Conservation (phyloP, 805 yeast species). For the Schizosaccharomyces octosporus region DNA sequence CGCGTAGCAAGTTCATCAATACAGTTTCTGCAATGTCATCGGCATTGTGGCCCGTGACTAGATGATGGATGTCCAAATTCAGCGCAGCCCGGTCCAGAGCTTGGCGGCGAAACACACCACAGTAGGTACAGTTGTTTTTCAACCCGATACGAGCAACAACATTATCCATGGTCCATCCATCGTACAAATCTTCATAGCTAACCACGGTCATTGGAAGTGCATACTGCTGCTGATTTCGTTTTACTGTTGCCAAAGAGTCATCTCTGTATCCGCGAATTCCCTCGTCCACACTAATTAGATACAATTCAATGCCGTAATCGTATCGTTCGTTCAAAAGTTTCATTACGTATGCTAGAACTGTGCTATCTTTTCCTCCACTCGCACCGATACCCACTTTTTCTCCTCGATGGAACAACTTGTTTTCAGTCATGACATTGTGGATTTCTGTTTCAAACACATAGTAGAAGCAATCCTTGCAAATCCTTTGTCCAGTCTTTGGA, state of each 20-base stretch:
- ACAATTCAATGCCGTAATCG: conserved; percentile 65
- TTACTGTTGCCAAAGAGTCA: conserved; percentile 89
- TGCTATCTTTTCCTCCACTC: conserved; percentile 94
- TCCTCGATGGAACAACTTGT: conserved; percentile 48
- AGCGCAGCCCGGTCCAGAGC: conserved; percentile 92
- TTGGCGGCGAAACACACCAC: conserved; percentile 92
- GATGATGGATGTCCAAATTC: conserved; percentile 60
- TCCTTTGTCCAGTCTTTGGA: conserved; percentile 73
- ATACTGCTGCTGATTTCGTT: conserved; percentile 71
- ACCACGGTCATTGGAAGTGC: conserved; percentile 56
- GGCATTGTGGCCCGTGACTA: conserved; percentile 95
- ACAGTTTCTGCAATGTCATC: conserved; percentile 99
- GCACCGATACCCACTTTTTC: conserved; percentile 94
- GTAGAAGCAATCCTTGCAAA: conserved; percentile 78
- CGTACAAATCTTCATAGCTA: conserved; percentile 62
- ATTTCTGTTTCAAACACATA: conserved; percentile 84
- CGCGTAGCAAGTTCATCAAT: conserved; percentile 75
- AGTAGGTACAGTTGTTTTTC: conserved; percentile 83
- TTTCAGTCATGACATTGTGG: conserved; percentile 59
- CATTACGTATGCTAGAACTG: conserved; percentile 73
- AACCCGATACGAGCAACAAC: conserved; percentile 86
- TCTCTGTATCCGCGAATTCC: conserved; percentile 94
- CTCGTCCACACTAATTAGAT: conserved; percentile 72
- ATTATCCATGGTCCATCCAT: conserved; percentile 94
- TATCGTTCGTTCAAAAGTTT: conserved; percentile 73